Base-by-base conservation (phyloP, 78 protist genomes). In the Dictyostelium firmibasis region DNA sequence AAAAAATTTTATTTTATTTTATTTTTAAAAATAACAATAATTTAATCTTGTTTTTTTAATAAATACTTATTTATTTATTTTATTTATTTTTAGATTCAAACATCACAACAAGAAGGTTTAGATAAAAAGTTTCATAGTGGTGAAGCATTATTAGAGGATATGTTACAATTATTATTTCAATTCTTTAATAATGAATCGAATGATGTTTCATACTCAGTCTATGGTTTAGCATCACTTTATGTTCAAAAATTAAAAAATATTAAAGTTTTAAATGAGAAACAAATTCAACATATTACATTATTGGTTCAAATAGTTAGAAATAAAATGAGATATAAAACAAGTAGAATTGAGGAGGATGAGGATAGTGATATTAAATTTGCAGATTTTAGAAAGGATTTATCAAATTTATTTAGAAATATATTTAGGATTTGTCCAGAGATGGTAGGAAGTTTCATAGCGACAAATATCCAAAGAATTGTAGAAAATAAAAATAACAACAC, bases 251-350 rank as follows among this genome's bases (percentile, higher is more conserved):
- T 85, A 70, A 93, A 93, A 31, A 75, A 81, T 85, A 50, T 62
- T 20, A 83, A 86, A 79, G 76, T 75, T 60, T 53, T 93, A 31
- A 75, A 35, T n/a, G 92, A 85, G 18, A 84, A 75, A 36, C 92
- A 93, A 57, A 4, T 93, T 25, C 83, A 85, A 93, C 87, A 81
- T 64, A 74, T 83, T 9, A 84, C 83, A 25, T 38, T 83, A 4
- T 57, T 93, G 76, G 93, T 93, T 43, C 96, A 85, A 41, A 77
- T 93, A 36, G 82, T 93, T 47, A 44, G 96, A 57, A 93, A 93
- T 57, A 93, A 93, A 50, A 83, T 93, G 96, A 75, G 85, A 31
- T 43, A 23, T 13, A 76, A 85, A 27, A 81, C 38, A 31, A 72
- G 75, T 38, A 74, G 8, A 29, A 16, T 41, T 53, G 70, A 83